phyloP scores from a whole-genome alignment of 371 early-diverging fungal species.

The Massospora cicadina region DNA sequence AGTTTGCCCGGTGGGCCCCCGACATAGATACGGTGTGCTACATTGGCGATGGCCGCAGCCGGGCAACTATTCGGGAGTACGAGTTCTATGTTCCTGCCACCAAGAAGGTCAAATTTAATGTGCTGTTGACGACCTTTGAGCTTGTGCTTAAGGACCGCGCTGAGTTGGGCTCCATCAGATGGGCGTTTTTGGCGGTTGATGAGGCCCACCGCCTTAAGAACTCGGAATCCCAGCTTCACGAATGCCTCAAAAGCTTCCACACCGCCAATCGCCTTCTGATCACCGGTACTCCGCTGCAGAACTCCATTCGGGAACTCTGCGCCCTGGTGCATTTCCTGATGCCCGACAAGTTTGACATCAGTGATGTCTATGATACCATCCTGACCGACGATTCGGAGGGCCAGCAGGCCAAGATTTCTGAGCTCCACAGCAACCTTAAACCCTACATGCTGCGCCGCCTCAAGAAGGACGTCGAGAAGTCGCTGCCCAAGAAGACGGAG shows the following conservation, averaged over 20 bases:
- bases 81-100: conserved; percentile 55
- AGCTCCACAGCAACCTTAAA: conserved; percentile 66
- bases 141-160: conserved; percentile 80
- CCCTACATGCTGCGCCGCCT: conserved; percentile 84
- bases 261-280: conserved; percentile 64
- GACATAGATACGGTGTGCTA: conserved; percentile 81
- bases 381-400: conserved; percentile 28
- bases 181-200: conserved; percentile 77
- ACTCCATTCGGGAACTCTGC: conserved; percentile 67
- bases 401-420: conserved; percentile 66
- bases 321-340: conserved; percentile 65
- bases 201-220: conserved; percentile 89
- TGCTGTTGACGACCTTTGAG: conserved; percentile 88
- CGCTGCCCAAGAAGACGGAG: conserved; percentile 86
- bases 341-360: conserved; percentile 63
- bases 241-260: conserved; percentile 52
- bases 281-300: conserved; percentile 83
- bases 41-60: conserved; percentile 64
- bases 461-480: conserved; percentile 96
- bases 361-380: conserved; percentile 30
- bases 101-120: conserved; percentile 64
- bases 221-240: conserved; percentile 70
- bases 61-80: conserved; percentile 70
- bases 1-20: conserved; percentile 89
- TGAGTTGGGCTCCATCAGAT: conserved; percentile 49